A percentile compares a stretch with the other conserved stretches of the same genome.
phyloP scores from a whole-genome alignment of 2,329 filamentous ascomycete species.

The Coniella vitis region DNA sequence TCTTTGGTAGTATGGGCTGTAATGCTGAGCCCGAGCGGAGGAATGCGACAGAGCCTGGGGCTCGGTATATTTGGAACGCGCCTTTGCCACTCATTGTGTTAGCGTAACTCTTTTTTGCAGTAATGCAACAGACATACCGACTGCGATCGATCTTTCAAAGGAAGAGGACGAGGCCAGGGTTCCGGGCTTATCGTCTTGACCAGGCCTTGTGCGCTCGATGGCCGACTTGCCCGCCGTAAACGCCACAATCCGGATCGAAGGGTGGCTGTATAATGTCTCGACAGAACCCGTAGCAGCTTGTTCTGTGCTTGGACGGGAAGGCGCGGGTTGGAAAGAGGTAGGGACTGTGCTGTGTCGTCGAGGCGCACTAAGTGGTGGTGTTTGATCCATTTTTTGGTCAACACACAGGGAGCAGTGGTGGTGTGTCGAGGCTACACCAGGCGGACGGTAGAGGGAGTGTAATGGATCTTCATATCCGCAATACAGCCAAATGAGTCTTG shows the following conservation, averaged over 20 bases:
- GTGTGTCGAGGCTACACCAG: background rate
- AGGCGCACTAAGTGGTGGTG: slow-evolving; percentile 17
- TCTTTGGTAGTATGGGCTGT: slow-evolving; percentile 81
- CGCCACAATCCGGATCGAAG: slow-evolving; percentile 60
- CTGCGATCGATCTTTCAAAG: slow-evolving; percentile 75
- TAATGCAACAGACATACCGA: slow-evolving; percentile 48
- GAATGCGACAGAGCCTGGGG: slow-evolving; percentile 80
- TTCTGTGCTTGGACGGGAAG: slow-evolving; percentile 20
- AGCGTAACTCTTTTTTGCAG: background rate
- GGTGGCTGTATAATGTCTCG: slow-evolving; percentile 69
- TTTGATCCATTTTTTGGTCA: slow-evolving; percentile 12
- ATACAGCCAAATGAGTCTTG: background rate
- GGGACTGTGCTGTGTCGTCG: slow-evolving; percentile 18
- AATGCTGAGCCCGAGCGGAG: slow-evolving; percentile 78
- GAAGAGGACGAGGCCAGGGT: slow-evolving; percentile 66
- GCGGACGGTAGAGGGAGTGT: background rate
- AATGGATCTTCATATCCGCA: slow-evolving; percentile 8
- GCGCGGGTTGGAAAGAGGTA: slow-evolving; percentile 32
- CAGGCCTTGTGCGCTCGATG: slow-evolving; percentile 23
- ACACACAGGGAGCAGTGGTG: too few relatives aligned
- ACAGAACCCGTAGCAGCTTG: slow-evolving; percentile 33
- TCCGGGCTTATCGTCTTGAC: slow-evolving; percentile 44
- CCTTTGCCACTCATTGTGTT: slow-evolving; percentile 2
- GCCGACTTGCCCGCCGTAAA: slow-evolving; percentile 34
- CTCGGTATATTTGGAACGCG: slow-evolving; percentile 74